Conservation (phyloP, 2,329 filamentous ascomycete genomes). For the Blastomyces emzantsi region DNA sequence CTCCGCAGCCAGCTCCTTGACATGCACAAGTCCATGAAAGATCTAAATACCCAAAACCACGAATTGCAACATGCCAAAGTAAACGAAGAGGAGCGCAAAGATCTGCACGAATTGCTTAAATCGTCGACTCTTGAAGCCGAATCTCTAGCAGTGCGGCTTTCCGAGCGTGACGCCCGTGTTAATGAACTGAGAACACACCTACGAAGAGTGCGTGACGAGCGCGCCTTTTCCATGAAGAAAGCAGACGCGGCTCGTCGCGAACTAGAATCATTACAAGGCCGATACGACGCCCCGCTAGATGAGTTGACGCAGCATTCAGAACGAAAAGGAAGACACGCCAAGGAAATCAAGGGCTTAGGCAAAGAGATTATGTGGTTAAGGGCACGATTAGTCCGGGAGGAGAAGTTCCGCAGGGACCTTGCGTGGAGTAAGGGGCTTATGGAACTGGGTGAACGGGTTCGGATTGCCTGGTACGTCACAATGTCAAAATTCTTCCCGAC, state of each 20-base stretch:
- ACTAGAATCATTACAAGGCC: conserved; percentile 45
- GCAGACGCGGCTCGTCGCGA: conserved; percentile 34
- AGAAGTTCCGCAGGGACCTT: conserved; percentile 67
- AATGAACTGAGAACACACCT: conserved; percentile 51
- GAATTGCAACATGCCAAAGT: conserved; percentile 44
- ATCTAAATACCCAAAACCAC: conserved; percentile 44
- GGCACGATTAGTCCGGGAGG: conserved; percentile 69
- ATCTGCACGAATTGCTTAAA: conserved; percentile 40
- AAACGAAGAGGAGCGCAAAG: conserved; percentile 35
- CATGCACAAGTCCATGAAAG: conserved; percentile 51
- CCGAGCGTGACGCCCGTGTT: conserved; percentile 59
- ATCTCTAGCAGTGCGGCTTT: conserved; percentile 62
- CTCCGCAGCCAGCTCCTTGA: conserved; percentile 53
- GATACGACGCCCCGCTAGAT: conserved; percentile 54
- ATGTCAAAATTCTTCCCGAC: conserved; percentile 31
- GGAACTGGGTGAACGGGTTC: conserved; percentile 60
- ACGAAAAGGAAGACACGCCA: conserved; percentile 42
- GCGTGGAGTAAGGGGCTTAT: conserved; percentile 84
- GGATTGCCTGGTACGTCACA: conserved; percentile 64
- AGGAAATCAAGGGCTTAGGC: conserved; percentile 68
- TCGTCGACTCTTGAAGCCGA: conserved; percentile 46
- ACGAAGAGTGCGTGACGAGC: conserved; percentile 48
- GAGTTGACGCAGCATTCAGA: conserved; percentile 25
- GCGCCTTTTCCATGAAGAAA: conserved; percentile 33
- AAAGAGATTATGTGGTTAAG: conserved; percentile 90